These are phyloP conservation scores for Zelonia costaricensis DNA, from an alignment of 208 protist genomes.

Conservation along the genomic window DNA sequence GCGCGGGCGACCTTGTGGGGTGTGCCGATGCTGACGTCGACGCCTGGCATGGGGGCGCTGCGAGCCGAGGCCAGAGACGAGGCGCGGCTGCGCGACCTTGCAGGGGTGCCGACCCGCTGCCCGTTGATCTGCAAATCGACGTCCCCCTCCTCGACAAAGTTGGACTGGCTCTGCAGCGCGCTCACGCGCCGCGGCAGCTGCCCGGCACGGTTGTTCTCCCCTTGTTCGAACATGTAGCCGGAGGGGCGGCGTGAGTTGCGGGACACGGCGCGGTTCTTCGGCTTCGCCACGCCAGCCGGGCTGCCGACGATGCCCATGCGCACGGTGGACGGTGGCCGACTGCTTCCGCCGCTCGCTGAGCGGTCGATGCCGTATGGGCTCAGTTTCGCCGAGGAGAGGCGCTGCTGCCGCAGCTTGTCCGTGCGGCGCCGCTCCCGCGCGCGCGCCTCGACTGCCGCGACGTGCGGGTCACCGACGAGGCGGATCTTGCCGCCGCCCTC, in stretches of 20 bases:
- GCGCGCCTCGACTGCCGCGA: slow-evolving; percentile 43
- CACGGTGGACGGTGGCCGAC: slow-evolving; percentile 6
- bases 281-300: neutral
- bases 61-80: slow-evolving; percentile 15
- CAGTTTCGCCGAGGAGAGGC: neutral
- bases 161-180: slow-evolving; percentile 6
- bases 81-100: slow-evolving; percentile 18
- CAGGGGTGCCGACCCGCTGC: slow-evolving; percentile 9
- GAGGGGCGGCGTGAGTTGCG: neutral
- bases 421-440: slow-evolving; percentile 35
- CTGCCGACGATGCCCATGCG: neutral
- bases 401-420: slow-evolving; percentile 28
- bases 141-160: slow-evolving; percentile 6
- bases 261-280: neutral
- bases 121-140: slow-evolving; percentile 27
- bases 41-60: slow-evolving; percentile 2
- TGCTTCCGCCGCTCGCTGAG: no score
- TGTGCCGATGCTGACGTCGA: neutral
- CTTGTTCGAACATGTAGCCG: neutral
- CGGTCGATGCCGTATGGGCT: neutral
- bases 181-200: neutral
- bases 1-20: neutral
- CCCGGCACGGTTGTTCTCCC: neutral
- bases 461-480: slow-evolving; percentile 41
- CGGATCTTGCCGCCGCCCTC: slow-evolving; percentile 35